Conservation (phyloP, 1,284 basidiomycete genomes). For the Quambalaria eucalypti region DNA sequence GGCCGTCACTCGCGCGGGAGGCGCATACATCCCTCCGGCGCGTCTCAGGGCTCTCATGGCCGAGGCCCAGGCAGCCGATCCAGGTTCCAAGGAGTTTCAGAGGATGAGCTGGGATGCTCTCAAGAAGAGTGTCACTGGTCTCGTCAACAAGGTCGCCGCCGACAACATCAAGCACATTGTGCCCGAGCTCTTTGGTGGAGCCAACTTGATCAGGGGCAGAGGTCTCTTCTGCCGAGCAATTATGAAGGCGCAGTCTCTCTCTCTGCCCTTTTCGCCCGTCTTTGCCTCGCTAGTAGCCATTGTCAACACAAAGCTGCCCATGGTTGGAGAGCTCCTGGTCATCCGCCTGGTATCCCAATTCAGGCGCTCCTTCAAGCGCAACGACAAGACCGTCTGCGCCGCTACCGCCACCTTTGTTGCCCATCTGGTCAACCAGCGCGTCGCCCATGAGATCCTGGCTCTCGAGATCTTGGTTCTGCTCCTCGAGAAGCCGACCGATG, state of each 20-base stretch:
- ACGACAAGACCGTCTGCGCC: constrained; percentile 93
- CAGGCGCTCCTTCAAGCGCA: constrained; percentile 84
- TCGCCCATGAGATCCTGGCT: constrained; percentile 87
- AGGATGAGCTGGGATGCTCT: constrained; percentile 93
- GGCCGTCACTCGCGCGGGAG: constrained; percentile 61
- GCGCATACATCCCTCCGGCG: constrained; percentile 93
- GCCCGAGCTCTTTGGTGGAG: constrained; percentile 58
- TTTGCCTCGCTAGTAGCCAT: constrained; percentile 90
- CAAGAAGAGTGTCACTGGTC: constrained; percentile 95
- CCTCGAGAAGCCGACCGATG: constrained; percentile 89
- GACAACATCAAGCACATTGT: constrained; percentile 94
- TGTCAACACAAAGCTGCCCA: constrained; percentile 93
- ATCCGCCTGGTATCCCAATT: constrained; percentile 88
- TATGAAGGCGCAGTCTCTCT: constrained; percentile 95
- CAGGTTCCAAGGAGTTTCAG: constrained; percentile 84
- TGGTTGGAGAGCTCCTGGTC: constrained; percentile 85
- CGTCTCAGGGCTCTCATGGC: constrained; percentile 77
- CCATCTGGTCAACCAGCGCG: constrained; percentile 89
- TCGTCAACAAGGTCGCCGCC: constrained; percentile 81
- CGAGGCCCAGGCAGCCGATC: constrained; percentile 67
- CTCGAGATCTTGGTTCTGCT: constrained; percentile 89
- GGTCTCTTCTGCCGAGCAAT: constrained; percentile 60
- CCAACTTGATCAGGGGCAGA: constrained; percentile 43
- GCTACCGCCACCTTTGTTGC: constrained; percentile 92
- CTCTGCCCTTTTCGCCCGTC: constrained; percentile 93